These are phyloP conservation scores for Oryza meridionalis DNA, from an alignment of 176 grass and related monocot species.

Conservation along the genomic window DNA sequence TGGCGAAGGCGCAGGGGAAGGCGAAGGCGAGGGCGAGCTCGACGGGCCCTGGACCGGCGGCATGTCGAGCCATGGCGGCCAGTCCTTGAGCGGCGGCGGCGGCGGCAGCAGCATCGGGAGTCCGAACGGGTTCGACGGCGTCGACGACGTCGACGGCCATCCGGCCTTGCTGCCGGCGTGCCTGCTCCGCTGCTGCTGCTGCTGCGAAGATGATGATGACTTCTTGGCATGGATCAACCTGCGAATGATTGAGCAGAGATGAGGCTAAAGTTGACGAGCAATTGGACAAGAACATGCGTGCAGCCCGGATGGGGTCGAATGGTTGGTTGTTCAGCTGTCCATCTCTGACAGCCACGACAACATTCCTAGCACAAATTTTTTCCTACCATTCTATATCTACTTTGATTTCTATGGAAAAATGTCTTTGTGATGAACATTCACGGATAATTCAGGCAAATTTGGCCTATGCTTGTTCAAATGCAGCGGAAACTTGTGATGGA, in stretches of 20 bases:
- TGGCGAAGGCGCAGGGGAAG: constrained; percentile 25
- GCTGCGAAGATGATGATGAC: not conserved
- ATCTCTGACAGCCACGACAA: constrained; percentile 36
- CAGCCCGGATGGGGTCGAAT: not conserved
- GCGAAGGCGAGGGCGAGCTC: not conserved
- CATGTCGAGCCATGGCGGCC: constrained; percentile 36
- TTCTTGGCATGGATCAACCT: constrained; percentile 19
- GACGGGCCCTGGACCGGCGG: not conserved
- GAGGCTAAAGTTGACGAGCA: not conserved
- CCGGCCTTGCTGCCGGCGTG: constrained; percentile 20
- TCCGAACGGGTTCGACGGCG: not conserved
- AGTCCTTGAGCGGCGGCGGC: constrained; percentile 11
- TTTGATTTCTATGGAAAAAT: not conserved
- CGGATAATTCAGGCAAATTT: not conserved
- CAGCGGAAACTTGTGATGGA: not conserved
- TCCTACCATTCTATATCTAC: not conserved
- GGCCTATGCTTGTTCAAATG: not conserved
- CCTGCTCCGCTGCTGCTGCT: constrained; percentile 4
- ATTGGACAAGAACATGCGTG: constrained; percentile 18
- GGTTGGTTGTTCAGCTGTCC: constrained; percentile 48
- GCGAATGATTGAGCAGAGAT: constrained; percentile 25
- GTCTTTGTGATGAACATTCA: not conserved
- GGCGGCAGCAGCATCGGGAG: not conserved
- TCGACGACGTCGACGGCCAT: not conserved
- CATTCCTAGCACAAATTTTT: not conserved